Evolutionary conservation across 1,284 basidiomycete genomes (phyloP), one percentile per base, ranked within the genome.

Genomic region (Chalciporus sp.): DNA sequence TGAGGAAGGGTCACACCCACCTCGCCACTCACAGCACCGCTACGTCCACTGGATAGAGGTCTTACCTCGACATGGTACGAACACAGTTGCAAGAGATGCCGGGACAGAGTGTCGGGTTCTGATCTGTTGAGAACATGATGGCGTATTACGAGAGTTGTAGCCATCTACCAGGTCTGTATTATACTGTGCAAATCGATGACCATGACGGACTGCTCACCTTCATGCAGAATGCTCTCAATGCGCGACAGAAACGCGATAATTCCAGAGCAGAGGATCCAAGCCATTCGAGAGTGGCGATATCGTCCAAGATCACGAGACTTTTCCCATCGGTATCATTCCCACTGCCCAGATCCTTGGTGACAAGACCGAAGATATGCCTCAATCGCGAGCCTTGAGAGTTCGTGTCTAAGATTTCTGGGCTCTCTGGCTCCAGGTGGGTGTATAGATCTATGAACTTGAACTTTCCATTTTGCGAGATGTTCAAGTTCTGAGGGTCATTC

Each of bases 1-100:
- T n/a, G n/a, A 50, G 26, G 41, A 53, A 27, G 9, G 0, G 17
- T 16, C 16, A 4, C 41, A 61, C 76, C 26, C 52, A 87, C 88
- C 76, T 90, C 85, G 17, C 89, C 89, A 55, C 83, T 89, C 29
- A 91, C 85, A 31, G 82, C 76, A 10, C 88, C 88, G 60, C 88
- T 91, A 42, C 82, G 75, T 12, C 88, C 89, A 58, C 85, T 90
- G 0, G 82, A 74, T 5, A 91, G 72, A 1, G 88, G 82, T 33
- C 79, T 75, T 0, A 90, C 83, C 58, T 91, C 88, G 8, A 89
- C 58, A 61, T 90, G 86, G 57, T 85, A 84, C 1, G 81, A 74
- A 58, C 79, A 85, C 7, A 85, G 65, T 51, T 86, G 81, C 20
- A 83, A 69, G 14, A 90, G 71, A 35, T 75, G 69, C 29, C 78